phyloP scores from a whole-genome alignment of 73 alveolate species.

The Stentor coeruleus region DNA sequence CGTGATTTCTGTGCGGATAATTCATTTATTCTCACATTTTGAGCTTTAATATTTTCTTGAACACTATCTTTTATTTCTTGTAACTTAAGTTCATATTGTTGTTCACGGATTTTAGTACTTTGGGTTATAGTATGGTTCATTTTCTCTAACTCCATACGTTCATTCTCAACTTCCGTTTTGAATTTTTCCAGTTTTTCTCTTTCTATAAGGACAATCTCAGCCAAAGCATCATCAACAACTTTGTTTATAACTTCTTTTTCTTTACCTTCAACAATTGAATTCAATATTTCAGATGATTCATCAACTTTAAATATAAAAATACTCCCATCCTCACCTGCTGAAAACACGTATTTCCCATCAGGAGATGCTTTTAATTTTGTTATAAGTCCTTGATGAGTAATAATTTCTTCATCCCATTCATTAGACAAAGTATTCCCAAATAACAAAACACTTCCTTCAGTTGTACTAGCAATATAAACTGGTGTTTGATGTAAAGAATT shows the following conservation, averaged over 20 bases:
- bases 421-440: constrained; percentile 44
- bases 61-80: constrained; percentile 56
- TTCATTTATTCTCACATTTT: constrained; percentile 62
- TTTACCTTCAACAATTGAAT: constrained; percentile 35
- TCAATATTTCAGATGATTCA: constrained; percentile 50
- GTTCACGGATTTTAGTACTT: constrained; percentile 51
- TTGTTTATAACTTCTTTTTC: constrained; percentile 34
- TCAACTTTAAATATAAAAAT: constrained; percentile 57
- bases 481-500: constrained; percentile 38
- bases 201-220: constrained; percentile 77
- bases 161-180: constrained; percentile 57
- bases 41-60: constrained; percentile 52
- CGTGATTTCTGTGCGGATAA: constrained; percentile 53
- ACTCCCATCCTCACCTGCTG: constrained; percentile 84
- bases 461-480: constrained; percentile 57
- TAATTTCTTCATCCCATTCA: constrained; percentile 24
- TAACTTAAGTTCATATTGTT: constrained; percentile 40
- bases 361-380: constrained; percentile 72
- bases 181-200: constrained; percentile 70
- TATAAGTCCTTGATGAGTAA: constrained; percentile 75
- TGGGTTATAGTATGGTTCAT: constrained; percentile 60
- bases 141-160: constrained; percentile 59
- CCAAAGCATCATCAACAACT: constrained; percentile 73
- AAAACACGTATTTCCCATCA: constrained; percentile 74
- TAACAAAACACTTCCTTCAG: constrained; percentile 49